A percentile compares a stretch with the other conserved stretches of the same genome.
Conservation (phyloP, 106 monocot genomes). For the Alisma plantagoaquatica region DNA sequence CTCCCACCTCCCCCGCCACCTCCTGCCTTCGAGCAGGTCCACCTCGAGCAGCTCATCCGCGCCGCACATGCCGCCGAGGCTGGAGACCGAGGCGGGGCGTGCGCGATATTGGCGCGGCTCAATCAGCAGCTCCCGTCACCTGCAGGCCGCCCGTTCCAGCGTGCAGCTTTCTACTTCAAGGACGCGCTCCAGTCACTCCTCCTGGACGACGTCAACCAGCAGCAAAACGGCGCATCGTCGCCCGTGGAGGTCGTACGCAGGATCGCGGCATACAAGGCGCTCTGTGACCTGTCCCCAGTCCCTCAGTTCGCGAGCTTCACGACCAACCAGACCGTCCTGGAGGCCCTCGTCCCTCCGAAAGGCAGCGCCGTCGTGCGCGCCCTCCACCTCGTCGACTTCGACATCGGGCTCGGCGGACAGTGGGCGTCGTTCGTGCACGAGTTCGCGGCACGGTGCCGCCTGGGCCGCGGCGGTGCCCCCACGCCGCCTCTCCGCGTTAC, state of each 20-base stretch:
- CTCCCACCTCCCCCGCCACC: constrained; percentile 4
- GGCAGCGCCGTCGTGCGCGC: not conserved
- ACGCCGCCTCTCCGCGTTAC: constrained; percentile 50
- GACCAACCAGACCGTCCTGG: constrained; percentile 72
- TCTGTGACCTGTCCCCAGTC: constrained; percentile 65
- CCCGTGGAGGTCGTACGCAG: constrained; percentile 46
- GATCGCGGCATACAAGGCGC: constrained; percentile 50
- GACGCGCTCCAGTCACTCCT: constrained; percentile 61
- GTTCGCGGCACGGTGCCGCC: constrained; percentile 33
- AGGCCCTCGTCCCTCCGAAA: constrained; percentile 20
- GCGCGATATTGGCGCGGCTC: constrained; percentile 64
- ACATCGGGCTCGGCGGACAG: constrained; percentile 76
- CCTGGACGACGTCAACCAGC: constrained; percentile 7
- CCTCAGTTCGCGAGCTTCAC: constrained; percentile 78
- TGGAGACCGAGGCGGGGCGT: constrained; percentile 30
- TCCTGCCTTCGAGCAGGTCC: not conserved
- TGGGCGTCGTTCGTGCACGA: constrained; percentile 88
- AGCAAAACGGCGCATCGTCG: constrained; percentile 16
- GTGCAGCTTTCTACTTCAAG: constrained; percentile 62
- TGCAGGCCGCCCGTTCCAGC: constrained; percentile 32
- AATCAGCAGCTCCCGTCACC: constrained; percentile 34
- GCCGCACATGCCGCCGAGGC: constrained; percentile 39
- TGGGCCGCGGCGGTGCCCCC: constrained; percentile 3
- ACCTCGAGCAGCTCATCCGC: constrained; percentile 40
- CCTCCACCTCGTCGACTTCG: constrained; percentile 78